Evolutionary conservation across 2,329 filamentous ascomycete genomes (phyloP).

Genomic region (Gnomoniopsis smithogilvyi): DNA sequence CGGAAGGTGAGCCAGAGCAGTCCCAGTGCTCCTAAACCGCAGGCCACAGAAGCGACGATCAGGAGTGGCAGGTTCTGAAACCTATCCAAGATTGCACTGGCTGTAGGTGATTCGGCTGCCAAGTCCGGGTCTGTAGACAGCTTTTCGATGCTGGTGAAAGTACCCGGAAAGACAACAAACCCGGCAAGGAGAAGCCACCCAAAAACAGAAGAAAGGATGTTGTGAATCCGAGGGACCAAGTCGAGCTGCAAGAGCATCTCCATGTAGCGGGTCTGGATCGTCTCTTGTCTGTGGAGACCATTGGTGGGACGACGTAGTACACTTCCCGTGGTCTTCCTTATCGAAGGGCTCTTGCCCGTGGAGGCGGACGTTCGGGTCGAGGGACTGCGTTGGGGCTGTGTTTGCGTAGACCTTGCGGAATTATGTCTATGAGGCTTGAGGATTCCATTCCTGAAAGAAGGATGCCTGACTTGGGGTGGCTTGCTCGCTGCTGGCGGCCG

Average conservation of each 20-base stretch:
- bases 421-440: not conserved
- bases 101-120: not conserved
- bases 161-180: constrained; percentile 51
- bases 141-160: constrained; percentile 38
- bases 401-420: not conserved
- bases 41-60: constrained; percentile 41
- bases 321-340: not conserved
- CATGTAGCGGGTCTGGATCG: constrained; percentile 35
- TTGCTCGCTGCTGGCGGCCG: not conserved
- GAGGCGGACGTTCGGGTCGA: constrained; percentile 10
- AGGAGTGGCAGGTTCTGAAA: constrained; percentile 31
- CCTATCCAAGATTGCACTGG: not conserved
- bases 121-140: constrained; percentile 1
- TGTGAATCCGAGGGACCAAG: constrained; percentile 41
- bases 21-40: constrained; percentile 36
- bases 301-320: constrained; percentile 1
- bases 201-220: constrained; percentile 37
- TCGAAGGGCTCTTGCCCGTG: not conserved
- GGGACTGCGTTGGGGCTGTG: not conserved
- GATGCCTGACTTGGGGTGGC: not conserved
- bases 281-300: constrained; percentile 7
- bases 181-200: constrained; percentile 49
- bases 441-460: not conserved
- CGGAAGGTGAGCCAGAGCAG: constrained; percentile 39
- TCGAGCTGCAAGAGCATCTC: constrained; percentile 45